Conservation (phyloP, 768 basidiomycete species). For the Gloeostereum incarnatum region DNA sequence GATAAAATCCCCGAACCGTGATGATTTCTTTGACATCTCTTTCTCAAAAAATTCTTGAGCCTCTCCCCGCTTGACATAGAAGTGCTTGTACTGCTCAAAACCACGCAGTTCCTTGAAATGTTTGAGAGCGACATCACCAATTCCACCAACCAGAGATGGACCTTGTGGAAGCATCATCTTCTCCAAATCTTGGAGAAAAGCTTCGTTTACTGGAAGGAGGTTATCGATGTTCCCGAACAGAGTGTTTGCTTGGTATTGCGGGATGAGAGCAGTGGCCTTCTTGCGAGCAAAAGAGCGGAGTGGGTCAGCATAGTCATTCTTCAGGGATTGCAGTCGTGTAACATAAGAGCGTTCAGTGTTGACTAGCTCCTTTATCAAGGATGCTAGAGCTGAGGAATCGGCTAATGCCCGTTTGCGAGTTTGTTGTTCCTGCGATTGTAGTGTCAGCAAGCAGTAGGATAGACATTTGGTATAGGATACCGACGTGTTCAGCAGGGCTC, state of each 20-base stretch:
- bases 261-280: slow-evolving; percentile 82
- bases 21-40: slow-evolving; percentile 72
- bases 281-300: slow-evolving; percentile 76
- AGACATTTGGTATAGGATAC: slow-evolving; percentile 14
- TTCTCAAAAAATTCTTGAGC: slow-evolving; percentile 83
- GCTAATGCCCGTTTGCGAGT: slow-evolving; percentile 51
- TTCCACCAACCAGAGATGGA: slow-evolving; percentile 41
- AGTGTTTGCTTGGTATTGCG: slow-evolving; percentile 84
- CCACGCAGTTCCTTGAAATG: slow-evolving; percentile 82
- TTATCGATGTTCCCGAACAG: slow-evolving; percentile 93
- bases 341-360: slow-evolving; percentile 88
- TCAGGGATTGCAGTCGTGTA: slow-evolving; percentile 71
- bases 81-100: slow-evolving; percentile 88
- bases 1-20: slow-evolving; percentile 77
- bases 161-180: slow-evolving; percentile 63
- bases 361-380: slow-evolving; percentile 80
- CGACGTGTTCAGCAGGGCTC: slow-evolving; percentile 31
- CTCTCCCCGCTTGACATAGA: slow-evolving; percentile 89
- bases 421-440: slow-evolving; percentile 22
- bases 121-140: slow-evolving; percentile 79
- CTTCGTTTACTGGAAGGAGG: slow-evolving; percentile 81
- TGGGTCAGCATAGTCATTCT: slow-evolving; percentile 86
- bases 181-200: slow-evolving; percentile 78
- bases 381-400: slow-evolving; percentile 54
- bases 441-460: not conserved